Conservation (phyloP, 306 rosid species). For the Cicer cuneatum region DNA sequence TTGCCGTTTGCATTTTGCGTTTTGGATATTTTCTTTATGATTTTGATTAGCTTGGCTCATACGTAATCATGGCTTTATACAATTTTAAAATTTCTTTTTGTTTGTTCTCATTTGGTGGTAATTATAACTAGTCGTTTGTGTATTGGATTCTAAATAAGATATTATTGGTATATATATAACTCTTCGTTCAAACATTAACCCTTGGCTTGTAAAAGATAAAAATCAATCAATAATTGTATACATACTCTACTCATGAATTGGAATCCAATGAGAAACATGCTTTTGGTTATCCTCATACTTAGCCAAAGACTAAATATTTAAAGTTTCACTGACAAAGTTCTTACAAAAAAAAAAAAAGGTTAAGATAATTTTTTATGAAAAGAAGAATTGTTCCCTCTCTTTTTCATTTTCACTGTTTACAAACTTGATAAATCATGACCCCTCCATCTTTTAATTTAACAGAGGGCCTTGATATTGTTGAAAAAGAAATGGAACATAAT, state of each 20-base stretch:
- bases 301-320: slow-evolving; percentile 30
- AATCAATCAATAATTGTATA: neutral
- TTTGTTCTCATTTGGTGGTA: neutral
- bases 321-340: slow-evolving; percentile 38
- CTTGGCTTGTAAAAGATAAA: neutral
- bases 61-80: neutral
- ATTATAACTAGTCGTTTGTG: neutral
- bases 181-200: neutral
- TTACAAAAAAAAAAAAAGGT: neutral
- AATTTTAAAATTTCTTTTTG: slow-evolving; percentile 5
- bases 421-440: neutral
- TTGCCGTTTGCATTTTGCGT: too few relatives aligned
- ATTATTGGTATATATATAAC: neutral
- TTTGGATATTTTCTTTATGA: too few relatives aligned
- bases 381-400: neutral
- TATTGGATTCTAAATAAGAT: slow-evolving; percentile 23
- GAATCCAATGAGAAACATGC: slow-evolving; percentile 4
- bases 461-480: neutral
- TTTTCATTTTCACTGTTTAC: neutral
- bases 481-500: neutral
- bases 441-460: neutral
- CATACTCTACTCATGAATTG: slow-evolving; percentile 3
- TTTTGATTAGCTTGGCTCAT: neutral
- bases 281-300: slow-evolving; percentile 1
- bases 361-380: neutral